Conservation (phyloP, 2,329 filamentous ascomycete species). For the Fusarium protoensiforme region DNA sequence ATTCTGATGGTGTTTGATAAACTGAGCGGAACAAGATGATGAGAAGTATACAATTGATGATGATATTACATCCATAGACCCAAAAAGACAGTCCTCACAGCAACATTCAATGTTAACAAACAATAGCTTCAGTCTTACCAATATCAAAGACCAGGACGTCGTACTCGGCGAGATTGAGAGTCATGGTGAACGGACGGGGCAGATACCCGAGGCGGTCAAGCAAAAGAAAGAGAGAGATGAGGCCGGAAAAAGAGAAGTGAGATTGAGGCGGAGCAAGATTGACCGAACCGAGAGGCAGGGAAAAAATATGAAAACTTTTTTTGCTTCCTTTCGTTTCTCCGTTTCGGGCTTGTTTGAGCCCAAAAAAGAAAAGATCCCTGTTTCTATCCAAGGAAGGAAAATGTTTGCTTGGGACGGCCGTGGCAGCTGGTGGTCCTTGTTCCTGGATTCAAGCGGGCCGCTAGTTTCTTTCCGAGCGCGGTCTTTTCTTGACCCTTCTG, state of each 20-base stretch:
- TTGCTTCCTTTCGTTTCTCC: background rate
- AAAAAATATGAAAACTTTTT: slow-evolving; percentile 1
- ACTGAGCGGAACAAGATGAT: background rate
- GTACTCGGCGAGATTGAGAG: slow-evolving; percentile 43
- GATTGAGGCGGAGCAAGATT: slow-evolving; percentile 1
- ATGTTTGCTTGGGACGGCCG: slow-evolving; percentile 5
- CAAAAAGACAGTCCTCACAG: slow-evolving; percentile 1
- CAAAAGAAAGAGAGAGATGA: slow-evolving; percentile 20
- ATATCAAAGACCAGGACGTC: slow-evolving; percentile 52
- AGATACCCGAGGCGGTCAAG: slow-evolving; percentile 29
- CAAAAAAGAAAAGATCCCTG: slow-evolving; percentile 14
- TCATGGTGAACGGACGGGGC: slow-evolving; percentile 22
- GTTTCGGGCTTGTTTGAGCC: slow-evolving; percentile 6
- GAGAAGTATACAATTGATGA: slow-evolving; percentile 14
- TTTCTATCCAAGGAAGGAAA: slow-evolving; percentile 15
- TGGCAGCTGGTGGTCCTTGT: slow-evolving; percentile 35
- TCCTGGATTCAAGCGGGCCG: slow-evolving; percentile 42
- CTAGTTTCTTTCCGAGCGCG: slow-evolving; percentile 18
- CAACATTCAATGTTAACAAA: slow-evolving; percentile 2
- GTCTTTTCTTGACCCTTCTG: slow-evolving; percentile 5
- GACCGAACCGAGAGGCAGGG: slow-evolving; percentile 2
- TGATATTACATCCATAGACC: background rate
- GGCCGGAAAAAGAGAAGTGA: slow-evolving; percentile 10
- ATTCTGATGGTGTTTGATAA: slow-evolving; percentile 24
- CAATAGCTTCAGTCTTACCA: slow-evolving; percentile 44